Evolutionary conservation across 1,284 basidiomycete species (phyloP).

Genomic region (Marasmius fiardii): DNA sequence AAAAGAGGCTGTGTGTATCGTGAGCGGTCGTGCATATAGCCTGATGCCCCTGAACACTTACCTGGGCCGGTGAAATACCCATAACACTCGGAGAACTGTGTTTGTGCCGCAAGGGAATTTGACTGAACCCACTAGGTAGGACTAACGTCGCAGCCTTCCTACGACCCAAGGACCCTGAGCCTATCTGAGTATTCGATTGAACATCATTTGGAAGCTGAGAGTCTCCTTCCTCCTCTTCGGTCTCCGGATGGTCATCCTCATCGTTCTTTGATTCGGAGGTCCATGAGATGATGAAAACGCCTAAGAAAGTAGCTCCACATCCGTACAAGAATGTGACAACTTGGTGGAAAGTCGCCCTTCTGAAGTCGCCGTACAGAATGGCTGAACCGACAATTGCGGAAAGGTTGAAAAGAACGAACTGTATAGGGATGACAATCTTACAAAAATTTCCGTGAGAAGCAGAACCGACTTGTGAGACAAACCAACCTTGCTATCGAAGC

Average conservation of each 20-base stretch:
- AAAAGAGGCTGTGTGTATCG: slow-evolving; percentile 45
- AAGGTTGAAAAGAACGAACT: slow-evolving; percentile 89
- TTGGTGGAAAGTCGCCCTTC: slow-evolving; percentile 74
- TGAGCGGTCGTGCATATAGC: slow-evolving; percentile 3
- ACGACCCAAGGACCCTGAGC: slow-evolving; percentile 29
- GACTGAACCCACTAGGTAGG: slow-evolving; percentile 37
- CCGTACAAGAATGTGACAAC: slow-evolving; percentile 86
- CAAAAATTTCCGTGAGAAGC: slow-evolving; percentile 1
- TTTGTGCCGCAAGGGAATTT: slow-evolving; percentile 45
- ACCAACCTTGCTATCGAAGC: slow-evolving; percentile 79
- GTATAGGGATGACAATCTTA: slow-evolving; percentile 87
- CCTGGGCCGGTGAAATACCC: slow-evolving; percentile 72
- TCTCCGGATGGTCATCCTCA: slow-evolving; percentile 24
- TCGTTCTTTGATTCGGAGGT: slow-evolving; percentile 23
- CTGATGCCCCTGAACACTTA: slow-evolving; percentile 23
- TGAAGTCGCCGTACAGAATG: slow-evolving; percentile 92
- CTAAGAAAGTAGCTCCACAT: slow-evolving; percentile 78
- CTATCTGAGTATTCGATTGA: slow-evolving; percentile 23
- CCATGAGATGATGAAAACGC: slow-evolving; percentile 83
- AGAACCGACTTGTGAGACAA: background rate
- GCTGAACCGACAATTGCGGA: slow-evolving; percentile 91
- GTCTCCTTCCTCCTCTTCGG: slow-evolving; percentile 18
- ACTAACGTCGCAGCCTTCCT: slow-evolving; percentile 40
- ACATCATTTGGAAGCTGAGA: background rate
- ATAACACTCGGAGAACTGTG: slow-evolving; percentile 58